Evolutionary conservation across 2,329 filamentous ascomycete species (phyloP).

Genomic region (Dothideomycetes sp.): DNA sequence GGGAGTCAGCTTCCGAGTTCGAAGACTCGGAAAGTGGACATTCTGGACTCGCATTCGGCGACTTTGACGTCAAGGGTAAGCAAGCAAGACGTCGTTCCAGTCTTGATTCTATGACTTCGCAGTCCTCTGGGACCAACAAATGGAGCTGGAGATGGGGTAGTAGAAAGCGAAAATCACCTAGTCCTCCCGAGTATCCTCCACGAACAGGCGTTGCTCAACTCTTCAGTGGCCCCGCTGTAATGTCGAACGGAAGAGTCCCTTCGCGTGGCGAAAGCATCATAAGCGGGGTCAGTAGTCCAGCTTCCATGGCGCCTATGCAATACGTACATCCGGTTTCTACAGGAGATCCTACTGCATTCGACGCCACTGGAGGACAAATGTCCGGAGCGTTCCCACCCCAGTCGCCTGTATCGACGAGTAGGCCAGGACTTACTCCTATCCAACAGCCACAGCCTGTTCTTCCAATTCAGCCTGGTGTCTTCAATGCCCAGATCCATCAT

Average conservation of each 20-base stretch:
- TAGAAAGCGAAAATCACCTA: slow-evolving; percentile 20
- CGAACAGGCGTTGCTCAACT: not conserved
- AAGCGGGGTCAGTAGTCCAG: slow-evolving; percentile 32
- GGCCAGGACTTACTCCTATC: slow-evolving; percentile 56
- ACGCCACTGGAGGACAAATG: slow-evolving; percentile 31
- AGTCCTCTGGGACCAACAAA: slow-evolving; percentile 42
- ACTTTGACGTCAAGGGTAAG: slow-evolving; percentile 25
- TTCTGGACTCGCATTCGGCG: slow-evolving; percentile 52
- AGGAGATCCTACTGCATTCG: slow-evolving; percentile 52
- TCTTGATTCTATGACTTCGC: slow-evolving; percentile 41
- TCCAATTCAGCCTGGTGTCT: slow-evolving; percentile 51
- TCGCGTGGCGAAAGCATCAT: slow-evolving; percentile 31
- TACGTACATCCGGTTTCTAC: slow-evolving; percentile 57
- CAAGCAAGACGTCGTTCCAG: slow-evolving; percentile 30
- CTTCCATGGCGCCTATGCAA: slow-evolving; percentile 43
- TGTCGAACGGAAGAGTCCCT: slow-evolving; percentile 2
- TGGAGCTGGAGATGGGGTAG: slow-evolving; percentile 53
- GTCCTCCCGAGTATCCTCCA: not conserved
- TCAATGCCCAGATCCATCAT: slow-evolving; percentile 36
- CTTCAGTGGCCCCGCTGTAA: not conserved
- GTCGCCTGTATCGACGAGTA: slow-evolving; percentile 28
- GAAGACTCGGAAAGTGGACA: slow-evolving; percentile 44
- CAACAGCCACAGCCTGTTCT: slow-evolving; percentile 74
- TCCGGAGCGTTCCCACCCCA: slow-evolving; percentile 18
- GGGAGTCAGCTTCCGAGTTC: slow-evolving; percentile 48